phyloP scores from a whole-genome alignment of 495 filamentous ascomycete species.

The Neurospora sp. region DNA sequence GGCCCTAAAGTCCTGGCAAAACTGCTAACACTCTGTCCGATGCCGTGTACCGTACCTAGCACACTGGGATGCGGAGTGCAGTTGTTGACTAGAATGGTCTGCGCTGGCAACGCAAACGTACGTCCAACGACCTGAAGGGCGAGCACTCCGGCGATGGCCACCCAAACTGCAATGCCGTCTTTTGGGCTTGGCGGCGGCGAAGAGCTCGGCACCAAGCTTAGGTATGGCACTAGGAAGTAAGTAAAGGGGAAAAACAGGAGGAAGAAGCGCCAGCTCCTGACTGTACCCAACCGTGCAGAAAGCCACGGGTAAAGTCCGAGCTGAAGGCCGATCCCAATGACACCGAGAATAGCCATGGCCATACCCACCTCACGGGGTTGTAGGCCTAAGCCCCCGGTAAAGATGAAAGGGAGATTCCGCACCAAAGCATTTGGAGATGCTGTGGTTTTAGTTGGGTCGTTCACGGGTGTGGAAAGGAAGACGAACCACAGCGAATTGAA shows the following conservation, averaged over 20 bases:
- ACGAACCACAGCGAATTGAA: constrained; percentile 81
- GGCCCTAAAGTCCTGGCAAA: constrained; percentile 68
- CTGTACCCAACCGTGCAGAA: constrained; percentile 56
- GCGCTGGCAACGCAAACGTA: constrained; percentile 73
- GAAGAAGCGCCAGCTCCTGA: constrained; percentile 57
- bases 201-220: constrained; percentile 57
- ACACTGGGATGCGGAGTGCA: constrained; percentile 73
- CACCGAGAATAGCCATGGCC: constrained; percentile 67
- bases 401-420: constrained; percentile 54
- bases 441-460: constrained; percentile 35
- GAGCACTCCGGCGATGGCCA: constrained; percentile 55
- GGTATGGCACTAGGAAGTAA: constrained; percentile 63
- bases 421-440: constrained; percentile 16
- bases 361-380: constrained; percentile 65
- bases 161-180: constrained; percentile 57
- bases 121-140: constrained; percentile 65
- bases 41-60: constrained; percentile 72
- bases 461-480: constrained; percentile 73
- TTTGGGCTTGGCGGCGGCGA: constrained; percentile 52
- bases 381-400: constrained; percentile 74
- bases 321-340: constrained; percentile 68
- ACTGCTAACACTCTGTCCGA: constrained; percentile 64
- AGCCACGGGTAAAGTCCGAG: constrained; percentile 66
- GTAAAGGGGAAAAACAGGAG: constrained; percentile 64
- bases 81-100: constrained; percentile 75